phyloP scores from a whole-genome alignment of 208 protist genomes.

The Trichomonas tenax region DNA sequence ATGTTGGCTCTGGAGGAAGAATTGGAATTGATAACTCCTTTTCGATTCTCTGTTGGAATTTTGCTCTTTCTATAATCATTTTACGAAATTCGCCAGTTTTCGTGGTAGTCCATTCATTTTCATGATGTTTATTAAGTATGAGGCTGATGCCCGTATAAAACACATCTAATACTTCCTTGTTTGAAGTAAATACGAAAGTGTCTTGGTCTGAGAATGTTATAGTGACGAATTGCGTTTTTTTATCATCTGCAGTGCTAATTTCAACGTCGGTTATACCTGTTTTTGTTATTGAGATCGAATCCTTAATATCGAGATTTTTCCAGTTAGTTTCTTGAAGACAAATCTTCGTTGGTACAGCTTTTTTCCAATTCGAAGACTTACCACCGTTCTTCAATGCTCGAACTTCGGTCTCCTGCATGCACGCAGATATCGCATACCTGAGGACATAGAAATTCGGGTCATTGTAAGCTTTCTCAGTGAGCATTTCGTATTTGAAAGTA shows the following conservation, averaged over 20 bases:
- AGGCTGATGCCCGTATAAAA: background rate
- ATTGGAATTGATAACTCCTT: background rate
- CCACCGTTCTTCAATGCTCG: background rate
- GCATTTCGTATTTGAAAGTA: too few species aligned
- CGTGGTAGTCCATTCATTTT: background rate
- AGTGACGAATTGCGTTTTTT: background rate
- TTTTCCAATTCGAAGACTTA: background rate
- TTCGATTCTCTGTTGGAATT: background rate
- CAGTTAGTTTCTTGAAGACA: background rate
- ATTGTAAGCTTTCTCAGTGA: background rate
- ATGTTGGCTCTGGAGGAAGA: background rate
- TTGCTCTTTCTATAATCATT: background rate
- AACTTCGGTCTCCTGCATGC: background rate
- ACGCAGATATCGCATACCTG: background rate
- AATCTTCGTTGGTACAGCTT: background rate
- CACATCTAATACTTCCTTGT: background rate
- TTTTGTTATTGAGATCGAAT: background rate
- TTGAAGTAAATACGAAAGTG: background rate
- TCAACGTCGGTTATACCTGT: background rate
- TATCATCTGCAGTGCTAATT: background rate
- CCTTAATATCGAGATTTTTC: background rate
- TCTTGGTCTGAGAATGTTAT: background rate
- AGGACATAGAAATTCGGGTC: background rate
- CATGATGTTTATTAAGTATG: background rate
- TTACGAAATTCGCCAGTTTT: background rate